Percentiles rank a stretch among this genome's conserved stretches.
phyloP scores from a whole-genome alignment of 306 rosid species.

The Crotalaria pallida region DNA sequence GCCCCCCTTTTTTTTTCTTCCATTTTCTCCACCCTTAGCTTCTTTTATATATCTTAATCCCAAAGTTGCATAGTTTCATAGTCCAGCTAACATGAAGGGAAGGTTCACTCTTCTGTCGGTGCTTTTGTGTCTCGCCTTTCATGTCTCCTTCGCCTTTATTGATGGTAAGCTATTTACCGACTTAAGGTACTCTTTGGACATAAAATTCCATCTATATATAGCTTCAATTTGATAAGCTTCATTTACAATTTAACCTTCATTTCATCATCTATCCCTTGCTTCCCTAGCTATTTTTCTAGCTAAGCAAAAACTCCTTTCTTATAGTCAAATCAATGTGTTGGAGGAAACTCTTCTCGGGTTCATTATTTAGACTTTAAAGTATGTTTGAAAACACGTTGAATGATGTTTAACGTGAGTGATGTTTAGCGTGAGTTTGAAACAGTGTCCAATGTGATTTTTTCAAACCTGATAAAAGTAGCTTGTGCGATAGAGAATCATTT shows the following conservation, averaged over 20 bases:
- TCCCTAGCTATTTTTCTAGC: background rate
- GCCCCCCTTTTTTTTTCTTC: background rate
- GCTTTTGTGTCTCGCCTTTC: conserved; percentile 52
- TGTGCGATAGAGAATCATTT: no score
- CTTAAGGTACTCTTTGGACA: background rate
- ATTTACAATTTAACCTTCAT: background rate
- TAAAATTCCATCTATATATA: background rate
- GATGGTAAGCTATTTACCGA: conserved; percentile 55
- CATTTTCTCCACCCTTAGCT: no score
- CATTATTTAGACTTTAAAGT: no score
- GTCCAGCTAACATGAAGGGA: conserved; percentile 21
- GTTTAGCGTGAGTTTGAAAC: no score
- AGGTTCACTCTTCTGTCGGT: conserved; percentile 35
- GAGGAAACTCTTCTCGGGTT: background rate
- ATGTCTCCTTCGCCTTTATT: conserved; percentile 40
- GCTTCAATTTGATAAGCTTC: background rate
- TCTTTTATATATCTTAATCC: background rate
- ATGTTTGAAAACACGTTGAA: no score
- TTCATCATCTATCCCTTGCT: background rate
- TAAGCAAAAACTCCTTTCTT: background rate
- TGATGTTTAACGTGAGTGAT: no score
- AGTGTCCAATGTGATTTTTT: no score
- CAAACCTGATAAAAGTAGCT: no score
- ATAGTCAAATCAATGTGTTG: background rate
- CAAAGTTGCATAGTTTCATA: conserved; percentile 1